Evolutionary conservation across 371 early-diverging fungal genomes (phyloP).

Genomic region (Mortierella sp.): DNA sequence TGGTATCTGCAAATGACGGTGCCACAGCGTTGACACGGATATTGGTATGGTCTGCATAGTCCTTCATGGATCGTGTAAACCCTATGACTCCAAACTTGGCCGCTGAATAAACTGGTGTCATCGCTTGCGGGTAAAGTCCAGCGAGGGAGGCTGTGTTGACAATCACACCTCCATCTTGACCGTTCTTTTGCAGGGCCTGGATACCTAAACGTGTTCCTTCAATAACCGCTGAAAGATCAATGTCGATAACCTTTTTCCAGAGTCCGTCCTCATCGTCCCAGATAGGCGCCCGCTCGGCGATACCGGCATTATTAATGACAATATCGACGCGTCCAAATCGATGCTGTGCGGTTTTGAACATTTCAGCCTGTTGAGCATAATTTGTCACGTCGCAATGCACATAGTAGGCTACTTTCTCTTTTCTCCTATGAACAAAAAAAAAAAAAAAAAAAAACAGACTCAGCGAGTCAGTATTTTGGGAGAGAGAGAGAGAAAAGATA

Average conservation of each 20-base stretch:
- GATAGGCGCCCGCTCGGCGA: conserved; percentile 52
- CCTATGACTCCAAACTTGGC: conserved; percentile 80
- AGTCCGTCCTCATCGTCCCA: conserved; percentile 49
- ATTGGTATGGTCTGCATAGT: conserved; percentile 52
- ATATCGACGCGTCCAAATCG: conserved; percentile 59
- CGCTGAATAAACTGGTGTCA: conserved; percentile 78
- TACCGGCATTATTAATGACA: conserved; percentile 70
- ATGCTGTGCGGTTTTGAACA: conserved; percentile 50
- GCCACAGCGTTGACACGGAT: conserved; percentile 80
- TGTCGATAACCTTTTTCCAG: conserved; percentile 61
- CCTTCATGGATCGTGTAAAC: conserved; percentile 64
- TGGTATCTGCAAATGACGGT: conserved; percentile 71
- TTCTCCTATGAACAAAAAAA: background rate
- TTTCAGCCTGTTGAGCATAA: conserved; percentile 49
- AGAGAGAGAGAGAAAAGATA: background rate
- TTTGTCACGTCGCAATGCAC: conserved; percentile 61
- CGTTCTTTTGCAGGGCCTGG: conserved; percentile 58
- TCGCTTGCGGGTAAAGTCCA: conserved; percentile 69
- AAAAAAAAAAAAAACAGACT: conserved; percentile 3
- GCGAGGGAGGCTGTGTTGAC: conserved; percentile 81
- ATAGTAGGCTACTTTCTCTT: conserved; percentile 24
- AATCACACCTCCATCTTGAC: conserved; percentile 66
- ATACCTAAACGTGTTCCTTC: conserved; percentile 72
- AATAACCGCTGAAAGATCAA: conserved; percentile 68
- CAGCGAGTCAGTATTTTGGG: conserved; percentile 1